Percentiles rank a stretch among this genome's conserved stretches.
phyloP scores from a whole-genome alignment of 768 basidiomycete species.

The Phanerochaete carnosa region DNA sequence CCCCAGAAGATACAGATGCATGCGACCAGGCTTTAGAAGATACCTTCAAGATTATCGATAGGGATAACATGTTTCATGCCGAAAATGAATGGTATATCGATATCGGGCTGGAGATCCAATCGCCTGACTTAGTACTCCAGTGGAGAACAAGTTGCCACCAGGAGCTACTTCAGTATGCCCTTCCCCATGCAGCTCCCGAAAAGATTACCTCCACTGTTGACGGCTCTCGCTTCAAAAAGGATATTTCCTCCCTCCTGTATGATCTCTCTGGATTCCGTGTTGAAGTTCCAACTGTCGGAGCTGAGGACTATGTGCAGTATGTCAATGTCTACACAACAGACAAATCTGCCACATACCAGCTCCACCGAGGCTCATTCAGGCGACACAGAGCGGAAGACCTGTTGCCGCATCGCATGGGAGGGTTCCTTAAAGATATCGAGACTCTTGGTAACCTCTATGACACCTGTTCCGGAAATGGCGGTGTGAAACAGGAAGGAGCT shows the following conservation, averaged over 20 bases:
- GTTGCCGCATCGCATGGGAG: background rate
- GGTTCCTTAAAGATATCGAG: background rate
- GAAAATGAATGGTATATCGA: background rate
- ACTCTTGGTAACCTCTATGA: background rate
- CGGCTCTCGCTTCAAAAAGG: background rate
- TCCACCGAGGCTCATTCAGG: background rate
- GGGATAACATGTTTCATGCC: background rate
- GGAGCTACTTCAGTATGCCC: background rate
- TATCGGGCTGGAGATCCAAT: background rate
- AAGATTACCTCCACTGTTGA: background rate
- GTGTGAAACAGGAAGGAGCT: background rate
- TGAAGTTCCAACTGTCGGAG: background rate
- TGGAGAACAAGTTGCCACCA: background rate
- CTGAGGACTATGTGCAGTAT: background rate
- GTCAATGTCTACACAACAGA: conserved; percentile 5
- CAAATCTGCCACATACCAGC: background rate
- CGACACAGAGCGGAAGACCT: background rate
- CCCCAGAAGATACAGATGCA: background rate
- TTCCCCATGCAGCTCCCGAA: background rate
- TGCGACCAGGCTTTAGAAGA: background rate
- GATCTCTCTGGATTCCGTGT: background rate
- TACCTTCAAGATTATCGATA: background rate
- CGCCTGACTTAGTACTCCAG: background rate
- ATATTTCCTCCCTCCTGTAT: background rate
- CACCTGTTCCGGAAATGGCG: background rate